phyloP scores from a whole-genome alignment of 192 early-diverging fungal genomes.

The Geranomyces michiganensis region DNA sequence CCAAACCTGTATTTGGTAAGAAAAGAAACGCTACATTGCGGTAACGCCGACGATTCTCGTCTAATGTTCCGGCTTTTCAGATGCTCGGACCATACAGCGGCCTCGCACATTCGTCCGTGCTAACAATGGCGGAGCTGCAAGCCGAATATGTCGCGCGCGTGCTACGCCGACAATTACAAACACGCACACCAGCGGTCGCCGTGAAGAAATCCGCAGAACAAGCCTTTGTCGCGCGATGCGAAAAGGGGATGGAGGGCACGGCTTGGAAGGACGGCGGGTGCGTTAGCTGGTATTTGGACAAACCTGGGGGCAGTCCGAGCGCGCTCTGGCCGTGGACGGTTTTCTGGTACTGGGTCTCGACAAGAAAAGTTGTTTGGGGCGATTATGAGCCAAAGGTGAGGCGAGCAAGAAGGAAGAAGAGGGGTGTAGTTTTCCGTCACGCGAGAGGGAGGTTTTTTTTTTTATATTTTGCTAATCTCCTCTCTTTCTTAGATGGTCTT shows the following conservation, averaged over 20 bases:
- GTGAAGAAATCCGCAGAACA: conserved; percentile 27
- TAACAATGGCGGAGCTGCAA: conserved; percentile 58
- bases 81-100: conserved; percentile 58
- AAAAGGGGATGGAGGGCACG: conserved; percentile 43
- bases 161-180: conserved; percentile 46
- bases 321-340: conserved; percentile 30
- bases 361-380: not conserved
- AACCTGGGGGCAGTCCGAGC: conserved; percentile 35
- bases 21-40: too few species aligned
- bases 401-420: too few species aligned
- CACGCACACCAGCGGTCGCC: conserved; percentile 31
- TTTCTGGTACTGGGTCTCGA: conserved; percentile 18
- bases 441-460: too few species aligned
- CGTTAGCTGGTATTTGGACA: conserved; percentile 56
- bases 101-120: conserved; percentile 56
- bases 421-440: not conserved
- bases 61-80: too few species aligned
- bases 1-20: conserved; percentile 55
- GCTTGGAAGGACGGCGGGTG: conserved; percentile 53
- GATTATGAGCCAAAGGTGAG: conserved; percentile 1
- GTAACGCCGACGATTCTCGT: too few species aligned
- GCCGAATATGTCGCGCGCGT: conserved; percentile 49
- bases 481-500: too few species aligned
- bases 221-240: conserved; percentile 34
- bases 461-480: too few species aligned